Evolutionary conservation across 2,329 filamentous ascomycete genomes (phyloP), one percentile per base, ranked within the genome.

Genomic region (Aspergillus amoenus): DNA sequence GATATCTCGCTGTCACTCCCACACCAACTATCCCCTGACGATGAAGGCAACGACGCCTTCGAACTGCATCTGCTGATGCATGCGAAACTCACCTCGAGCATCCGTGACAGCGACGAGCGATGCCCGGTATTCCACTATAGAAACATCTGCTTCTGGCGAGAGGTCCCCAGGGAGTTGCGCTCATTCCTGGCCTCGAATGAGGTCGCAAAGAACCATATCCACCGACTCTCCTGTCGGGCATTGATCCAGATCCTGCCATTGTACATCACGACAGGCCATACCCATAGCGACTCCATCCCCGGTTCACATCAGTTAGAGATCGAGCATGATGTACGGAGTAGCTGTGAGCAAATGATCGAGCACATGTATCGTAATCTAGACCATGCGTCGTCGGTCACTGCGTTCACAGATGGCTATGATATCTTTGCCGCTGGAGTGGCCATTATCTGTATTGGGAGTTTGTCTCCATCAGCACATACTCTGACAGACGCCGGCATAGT

Each of bases 91-190:
- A 56, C 62, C 11, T 63, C 64, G 7, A 50, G 24, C 37, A 60
- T 62, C 12, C 57, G 61, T 43, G 58, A 39, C 44, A 52, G 37
- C 37, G 37, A 51, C 8, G 48, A 51, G 22, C 21, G 15, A n/a
- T 41, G 13, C 18, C 56, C 3, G 5, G 59, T 11, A 3, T 65
- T 56, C 24, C 58, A 66, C 43, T 64, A 61, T 39, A 54, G 52
- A n/a, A 64, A 62, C 17, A 11, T 66, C 1, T 61, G 53, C 32
- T 54, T 60, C 30, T 66, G 64, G 64, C 47, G 48, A 42, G 61
- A 66, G 3, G 42, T 48, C 3, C 44, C 51, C 1, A 9, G 22
- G 17, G 34, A 39, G 9, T 5, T 49, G 0, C 24, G 43, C 5
- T 5, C n/a, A 2, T 40, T 43, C 18, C 17, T 40, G 4, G 44